Evolutionary conservation across 2,329 filamentous ascomycete species (phyloP).

Genomic region (Gliomastix tumulicola): DNA sequence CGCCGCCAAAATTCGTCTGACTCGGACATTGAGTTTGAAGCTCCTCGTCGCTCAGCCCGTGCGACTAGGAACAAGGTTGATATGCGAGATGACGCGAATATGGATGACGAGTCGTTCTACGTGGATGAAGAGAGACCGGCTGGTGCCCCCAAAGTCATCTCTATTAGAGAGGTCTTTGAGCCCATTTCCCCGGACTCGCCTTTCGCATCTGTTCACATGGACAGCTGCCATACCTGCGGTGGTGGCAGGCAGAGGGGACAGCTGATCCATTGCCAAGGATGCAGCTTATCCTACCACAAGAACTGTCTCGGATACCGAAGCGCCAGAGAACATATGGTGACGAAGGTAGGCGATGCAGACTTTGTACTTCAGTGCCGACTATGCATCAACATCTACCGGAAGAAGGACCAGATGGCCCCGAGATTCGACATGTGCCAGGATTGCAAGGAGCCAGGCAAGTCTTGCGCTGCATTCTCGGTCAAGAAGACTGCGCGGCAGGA

Average conservation of each 20-base stretch:
- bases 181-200: slow-evolving; percentile 50
- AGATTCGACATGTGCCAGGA: slow-evolving; percentile 63
- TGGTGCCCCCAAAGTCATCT: slow-evolving; percentile 46
- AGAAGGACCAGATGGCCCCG: slow-evolving; percentile 65
- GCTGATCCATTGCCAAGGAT: slow-evolving; percentile 86
- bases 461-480: slow-evolving; percentile 69
- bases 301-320: slow-evolving; percentile 69
- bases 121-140: slow-evolving; percentile 36
- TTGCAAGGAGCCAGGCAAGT: slow-evolving; percentile 57
- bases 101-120: slow-evolving; percentile 53
- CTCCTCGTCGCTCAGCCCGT: slow-evolving; percentile 40
- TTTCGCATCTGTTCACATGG: slow-evolving; percentile 65
- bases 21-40: slow-evolving; percentile 47
- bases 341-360: slow-evolving; percentile 67
- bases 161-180: slow-evolving; percentile 69
- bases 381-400: slow-evolving; percentile 63
- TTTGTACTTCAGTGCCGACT: slow-evolving; percentile 89
- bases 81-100: slow-evolving; percentile 44
- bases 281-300: slow-evolving; percentile 77
- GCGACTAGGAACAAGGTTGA: slow-evolving; percentile 32
- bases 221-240: slow-evolving; percentile 65
- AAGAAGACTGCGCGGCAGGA: slow-evolving; percentile 73
- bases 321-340: slow-evolving; percentile 77
- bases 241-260: slow-evolving; percentile 44
- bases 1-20: slow-evolving; percentile 14